Evolutionary conservation across 805 yeast genomes (phyloP).

Genomic region (Candida nonsorbophila): DNA sequence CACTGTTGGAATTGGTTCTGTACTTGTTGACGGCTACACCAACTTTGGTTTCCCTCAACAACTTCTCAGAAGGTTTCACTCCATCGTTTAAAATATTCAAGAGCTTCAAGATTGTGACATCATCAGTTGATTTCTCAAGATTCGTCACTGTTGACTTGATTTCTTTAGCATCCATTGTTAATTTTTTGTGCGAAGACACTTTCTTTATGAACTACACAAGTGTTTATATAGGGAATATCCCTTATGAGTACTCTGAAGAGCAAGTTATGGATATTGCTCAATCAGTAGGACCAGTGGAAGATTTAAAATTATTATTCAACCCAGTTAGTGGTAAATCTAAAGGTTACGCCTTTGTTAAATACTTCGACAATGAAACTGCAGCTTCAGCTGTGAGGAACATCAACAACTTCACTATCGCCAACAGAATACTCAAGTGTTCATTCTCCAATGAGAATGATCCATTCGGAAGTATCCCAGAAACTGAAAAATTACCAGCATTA

Average conservation of each 20-base stretch:
- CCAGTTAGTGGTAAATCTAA: constrained; percentile 85
- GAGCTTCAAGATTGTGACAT: constrained; percentile 59
- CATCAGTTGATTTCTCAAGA: constrained; percentile 67
- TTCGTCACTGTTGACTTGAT: constrained; percentile 63
- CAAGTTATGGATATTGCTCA: constrained; percentile 82
- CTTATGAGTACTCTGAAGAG: constrained; percentile 90
- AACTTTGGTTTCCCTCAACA: constrained; percentile 90
- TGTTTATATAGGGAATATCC: constrained; percentile 81
- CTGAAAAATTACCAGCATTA: constrained; percentile 29
- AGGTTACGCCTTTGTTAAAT: constrained; percentile 86
- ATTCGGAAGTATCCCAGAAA: constrained; percentile 36
- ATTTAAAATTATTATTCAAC: constrained; percentile 74
- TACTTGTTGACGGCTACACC: constrained; percentile 94
- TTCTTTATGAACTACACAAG: constrained; percentile 6
- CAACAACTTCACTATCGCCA: constrained; percentile 63
- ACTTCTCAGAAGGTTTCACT: constrained; percentile 77
- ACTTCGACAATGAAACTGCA: constrained; percentile 79
- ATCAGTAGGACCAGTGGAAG: constrained; percentile 84
- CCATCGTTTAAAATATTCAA: constrained; percentile 62
- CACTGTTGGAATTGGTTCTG: constrained; percentile 61
- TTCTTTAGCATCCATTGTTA: constrained; percentile 63
- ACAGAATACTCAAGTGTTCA: constrained; percentile 67
- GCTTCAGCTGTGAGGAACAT: constrained; percentile 86
- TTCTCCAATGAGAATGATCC: constrained; percentile 10
- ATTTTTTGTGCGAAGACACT: background rate